Evolutionary conservation across 306 rosid genomes (phyloP).

Genomic region (Erythrophleum fordii): DNA sequence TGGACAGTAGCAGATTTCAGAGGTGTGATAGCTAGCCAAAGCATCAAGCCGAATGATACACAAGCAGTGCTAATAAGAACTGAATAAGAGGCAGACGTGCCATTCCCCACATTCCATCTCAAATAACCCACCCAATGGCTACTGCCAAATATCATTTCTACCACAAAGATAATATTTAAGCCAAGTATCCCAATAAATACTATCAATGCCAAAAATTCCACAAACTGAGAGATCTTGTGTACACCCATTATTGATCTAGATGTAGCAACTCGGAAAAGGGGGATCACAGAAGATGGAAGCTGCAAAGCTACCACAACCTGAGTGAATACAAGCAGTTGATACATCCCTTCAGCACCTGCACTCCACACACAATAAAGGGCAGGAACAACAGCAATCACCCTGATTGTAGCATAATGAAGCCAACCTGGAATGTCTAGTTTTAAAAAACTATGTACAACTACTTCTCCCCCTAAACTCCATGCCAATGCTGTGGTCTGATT

Average conservation of each 20-base stretch:
- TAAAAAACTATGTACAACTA: constrained; percentile 66
- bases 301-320: constrained; percentile 85
- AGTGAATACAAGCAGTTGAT: constrained; percentile 79
- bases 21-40: constrained; percentile 90
- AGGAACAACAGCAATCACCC: constrained; percentile 82
- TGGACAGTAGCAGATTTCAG: constrained; percentile 69
- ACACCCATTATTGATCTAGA: constrained; percentile 87
- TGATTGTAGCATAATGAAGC: constrained; percentile 91
- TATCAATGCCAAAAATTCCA: constrained; percentile 67
- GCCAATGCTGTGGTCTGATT: constrained; percentile 75
- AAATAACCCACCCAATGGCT: constrained; percentile 85
- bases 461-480: constrained; percentile 89
- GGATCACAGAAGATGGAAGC: constrained; percentile 93
- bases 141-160: constrained; percentile 86
- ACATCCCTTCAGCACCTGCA: constrained; percentile 94
- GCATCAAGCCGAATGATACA: constrained; percentile 71
- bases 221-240: constrained; percentile 73
- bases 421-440: constrained; percentile 91
- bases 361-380: constrained; percentile 91
- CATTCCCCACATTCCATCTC: constrained; percentile 73
- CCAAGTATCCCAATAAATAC: constrained; percentile 85
- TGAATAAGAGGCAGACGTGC: constrained; percentile 58
- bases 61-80: constrained; percentile 61
- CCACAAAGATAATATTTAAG: constrained; percentile 73
- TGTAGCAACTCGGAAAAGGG: constrained; percentile 83